Evolutionary conservation across 257 asterid species (phyloP), one percentile per base, ranked within the genome.

Genomic region (Solanum sejunctum): DNA sequence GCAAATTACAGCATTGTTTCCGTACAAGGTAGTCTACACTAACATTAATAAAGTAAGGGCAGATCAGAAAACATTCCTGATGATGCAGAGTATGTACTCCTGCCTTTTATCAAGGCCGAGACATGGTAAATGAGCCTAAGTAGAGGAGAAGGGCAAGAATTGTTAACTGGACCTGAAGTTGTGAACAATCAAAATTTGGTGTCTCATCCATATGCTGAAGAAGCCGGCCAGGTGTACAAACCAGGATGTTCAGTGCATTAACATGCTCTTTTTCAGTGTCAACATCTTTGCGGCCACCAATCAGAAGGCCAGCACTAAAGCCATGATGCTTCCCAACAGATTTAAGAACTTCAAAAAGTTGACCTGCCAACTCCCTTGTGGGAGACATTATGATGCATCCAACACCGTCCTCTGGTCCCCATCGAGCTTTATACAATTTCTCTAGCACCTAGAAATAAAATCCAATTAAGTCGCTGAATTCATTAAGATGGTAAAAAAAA

Each of bases 151-250:
- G 10, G 67, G 67, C 58, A 61, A 57, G 5, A 11, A 51, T 43
- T 83, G 71, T 69, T 51, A 32, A 26, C 61, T 82, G 54, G 90
- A 97, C 99, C 99, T 97, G 98, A 86, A 97, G 98, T 83, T 94
- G 93, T 63, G 99, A 90, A 81, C 99, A 97, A 45, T 95, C 97
- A 80, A 97, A 97, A 92, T 97, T 92, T 61, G 95, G 97, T 55
- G 99, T 97, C 87, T 95, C 99, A 13, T 97, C 98, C 99, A 97
- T 97, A 96, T 97, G 99, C 90, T 97, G 99, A 82, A 97, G 98
- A 86, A 97, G 97, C 83, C 99, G 93, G 13, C 99, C 99, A 5
- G 99, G 99, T 75, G 99, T 97, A 82, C 99, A 95, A 52, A 97
- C 98, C 92, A 97, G 87, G 86, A 97, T 94, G 87, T 97, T 95